Conservation (phyloP, 495 filamentous ascomycete species). For the Neurospora discreta region DNA sequence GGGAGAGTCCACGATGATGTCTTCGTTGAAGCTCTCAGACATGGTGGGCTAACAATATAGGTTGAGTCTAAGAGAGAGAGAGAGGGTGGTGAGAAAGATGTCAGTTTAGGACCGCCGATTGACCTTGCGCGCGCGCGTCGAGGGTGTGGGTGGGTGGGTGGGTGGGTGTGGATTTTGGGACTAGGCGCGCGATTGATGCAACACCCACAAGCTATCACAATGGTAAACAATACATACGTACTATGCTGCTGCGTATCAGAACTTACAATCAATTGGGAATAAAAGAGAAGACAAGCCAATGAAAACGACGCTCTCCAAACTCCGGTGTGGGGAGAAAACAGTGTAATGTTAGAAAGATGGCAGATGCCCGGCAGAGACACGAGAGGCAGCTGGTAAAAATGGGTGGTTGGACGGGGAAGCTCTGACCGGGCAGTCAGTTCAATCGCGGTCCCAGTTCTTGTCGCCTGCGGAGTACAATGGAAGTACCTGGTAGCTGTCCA, state of each 20-base stretch:
- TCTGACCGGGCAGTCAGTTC: background rate
- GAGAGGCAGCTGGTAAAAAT: background rate
- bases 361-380: background rate
- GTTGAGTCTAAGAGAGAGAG: background rate
- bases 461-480: background rate
- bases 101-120: background rate
- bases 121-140: background rate
- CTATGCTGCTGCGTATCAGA: background rate
- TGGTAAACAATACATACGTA: background rate
- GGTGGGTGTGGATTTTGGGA: background rate
- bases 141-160: background rate
- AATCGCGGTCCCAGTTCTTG: background rate
- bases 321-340: background rate
- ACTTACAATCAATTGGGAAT: background rate
- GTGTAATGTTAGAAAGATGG: too few species aligned
- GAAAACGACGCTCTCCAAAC: background rate
- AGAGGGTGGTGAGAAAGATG: background rate
- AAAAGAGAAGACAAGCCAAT: background rate
- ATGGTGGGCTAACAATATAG: constrained; percentile 11
- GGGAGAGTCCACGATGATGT: constrained; percentile 24
- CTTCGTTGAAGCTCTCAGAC: constrained; percentile 31
- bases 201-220: background rate
- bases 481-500: background rate
- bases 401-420: background rate
- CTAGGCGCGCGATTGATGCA: background rate